Evolutionary conservation across 2,329 filamentous ascomycete genomes (phyloP), one percentile per base, ranked within the genome.

Genomic region (Aspergillus sp.): DNA sequence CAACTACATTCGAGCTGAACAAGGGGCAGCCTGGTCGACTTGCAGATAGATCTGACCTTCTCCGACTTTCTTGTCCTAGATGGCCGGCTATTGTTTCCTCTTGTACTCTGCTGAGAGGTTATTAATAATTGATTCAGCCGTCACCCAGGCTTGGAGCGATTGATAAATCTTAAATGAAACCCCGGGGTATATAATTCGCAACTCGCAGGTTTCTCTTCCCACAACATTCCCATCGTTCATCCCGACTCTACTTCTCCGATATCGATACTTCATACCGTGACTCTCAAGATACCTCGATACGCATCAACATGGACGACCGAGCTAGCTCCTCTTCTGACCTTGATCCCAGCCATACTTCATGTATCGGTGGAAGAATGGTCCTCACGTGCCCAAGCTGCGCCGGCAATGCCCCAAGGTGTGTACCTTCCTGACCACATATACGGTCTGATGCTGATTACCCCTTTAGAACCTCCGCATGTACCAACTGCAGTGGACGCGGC

Each of bases 361-460:
- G 76, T 65, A 71, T 74, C 38, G 71, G 74, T 13, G 75, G 76
- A 3, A 67, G 67, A 47, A 74, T 70, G 5, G 72, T 75, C 25
- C 7, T 72, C 15, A 77, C 74, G 49, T 77, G 76, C 62, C 69
- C 69, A n/a, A 64, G 63, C 49, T 77, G 76, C 51, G 76, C 76
- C 19, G 76, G 76, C 0, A 75, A 77, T 62, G 73, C 74, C 57
- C 74, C 75, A 25, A 72, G 76, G 76, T 77, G 69, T 31, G 55
- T 51, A 19, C 5, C 22, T 49, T 30, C 30, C 41, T 25, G 48
- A 22, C 45, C 13, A 25, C 11, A 43, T 30, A 30, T 19, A 3
- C 11, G 15, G n/a, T 17, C 28, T 43, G 28, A 19, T 23, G 46
- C 41, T 43, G 45, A 43, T 30, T 17, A 23, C n/a, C 65, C 28